Evolutionary conservation across 2,329 filamentous ascomycete genomes (phyloP), one percentile per base, ranked within the genome.

Genomic region (Trichoderma sp.): DNA sequence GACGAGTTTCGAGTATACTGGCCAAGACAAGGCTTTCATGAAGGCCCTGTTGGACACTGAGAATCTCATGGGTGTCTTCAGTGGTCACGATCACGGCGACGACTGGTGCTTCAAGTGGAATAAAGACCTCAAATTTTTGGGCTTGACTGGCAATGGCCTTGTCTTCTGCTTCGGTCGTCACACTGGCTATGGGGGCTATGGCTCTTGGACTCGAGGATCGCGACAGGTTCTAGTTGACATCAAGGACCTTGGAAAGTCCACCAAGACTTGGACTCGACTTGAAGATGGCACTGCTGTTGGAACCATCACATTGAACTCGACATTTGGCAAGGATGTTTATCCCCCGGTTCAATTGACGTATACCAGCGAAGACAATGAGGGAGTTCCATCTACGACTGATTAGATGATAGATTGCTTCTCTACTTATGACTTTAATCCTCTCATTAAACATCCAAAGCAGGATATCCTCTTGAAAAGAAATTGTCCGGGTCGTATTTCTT

Each of bases 401-500:
- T 58, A 32, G n/a, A 21, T 3, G 4, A 51, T 51, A 12, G 9
- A 21, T 21, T 4, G n/a, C 4, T 51, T 51, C 43, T 21, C 43
- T 51, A 51, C 9, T 51, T 11, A 51, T 51, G 32, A 12, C 21
- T 12, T 4, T 53, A 53, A n/a, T 4, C 4, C 14, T 26, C 24
- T 9, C 34, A 11, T 56, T 14, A 51, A 28, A 56, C n/a, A 5
- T 21, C 32, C 34, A 69, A 26, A n/a, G 8, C 21, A 11, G 68
- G 68, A 24, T 64, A 71, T 24, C 68, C 68, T n/a, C 60, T 64
- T 2, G 68, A 64, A 56, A 71, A 71, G 39, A 71, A 63, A 58
- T 71, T 64, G 0, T 71, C 47, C 12, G 47, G 43, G 5, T 71
- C 68, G 6, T 71, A 71, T 12, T 71, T 47, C 47, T 65, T 64